Evolutionary conservation across 1,284 basidiomycete genomes (phyloP), one percentile per base, ranked within the genome.

Genomic region (Amylostereum areolatum): DNA sequence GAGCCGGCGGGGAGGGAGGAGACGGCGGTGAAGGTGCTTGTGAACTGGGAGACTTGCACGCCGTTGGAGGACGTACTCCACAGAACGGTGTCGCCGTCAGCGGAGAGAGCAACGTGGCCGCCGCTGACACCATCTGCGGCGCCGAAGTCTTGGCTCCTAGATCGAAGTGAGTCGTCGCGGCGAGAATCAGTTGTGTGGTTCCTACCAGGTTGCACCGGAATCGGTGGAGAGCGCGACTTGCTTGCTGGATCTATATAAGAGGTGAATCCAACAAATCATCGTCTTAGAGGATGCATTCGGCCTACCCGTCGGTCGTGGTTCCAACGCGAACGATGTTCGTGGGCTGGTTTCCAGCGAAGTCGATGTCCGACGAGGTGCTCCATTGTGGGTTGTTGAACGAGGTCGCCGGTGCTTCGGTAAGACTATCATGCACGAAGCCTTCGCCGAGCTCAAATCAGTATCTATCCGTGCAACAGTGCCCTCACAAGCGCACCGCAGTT

Each of bases 21-120:
- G 36, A 83, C 78, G 3, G 69, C 56, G 2, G 66, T 63, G 60
- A 83, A 83, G 2, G 75, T 48, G 43, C 66, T 68, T 5, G 71
- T 72, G 55, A 72, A 72, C 47, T 74, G 72, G 4, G 80, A 83
- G 7, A 81, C 74, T 49, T 72, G 63, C 24, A 78, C 72, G 35
- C 77, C 76, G 44, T 73, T 73, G 43, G 60, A 54, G 18, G 58
- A 62, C 5, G 78, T 77, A 43, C 71, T 63, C 81, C 81, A 83
- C 30, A 83, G 71, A 35, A 83, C 73, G 25, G 75, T 78, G 56
- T 75, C 72, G 3, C 72, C 79, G 55, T 78, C 66, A 1, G 81
- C 81, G 31, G 79, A 81, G 34, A 81, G 55, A 9, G 80, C 78
- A 31, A 83, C 73, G 57, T 81, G 76, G 35, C 79, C 79, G 33